Base-by-base conservation (phyloP, 148 eudicot species). In the Nepenthes gracilis region DNA sequence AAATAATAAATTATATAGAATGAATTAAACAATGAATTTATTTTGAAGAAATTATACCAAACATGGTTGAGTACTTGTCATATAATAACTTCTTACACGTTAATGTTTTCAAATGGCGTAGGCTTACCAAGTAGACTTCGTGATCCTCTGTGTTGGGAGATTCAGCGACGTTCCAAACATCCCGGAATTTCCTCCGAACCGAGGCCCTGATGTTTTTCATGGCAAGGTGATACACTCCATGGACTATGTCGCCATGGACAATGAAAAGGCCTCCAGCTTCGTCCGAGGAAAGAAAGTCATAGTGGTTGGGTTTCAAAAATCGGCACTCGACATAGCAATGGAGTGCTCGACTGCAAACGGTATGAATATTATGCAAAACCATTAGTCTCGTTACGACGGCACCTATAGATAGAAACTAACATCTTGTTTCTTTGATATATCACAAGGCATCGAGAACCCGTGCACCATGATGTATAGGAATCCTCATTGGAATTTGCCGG, bases 401-500 rank as follows among this genome's bases (percentile, higher is more conserved):
- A 3, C 45, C 45, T 40, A 0, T 40, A 40, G 8, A 3, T 40
- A 0, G 4, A 4, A 49, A 49, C 15, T n/a, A 45, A 45, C 48
- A 6, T 47, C 15, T 34, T 48, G 2, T 12, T 10, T 48, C 53
- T 9, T 55, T 7, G 2, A 9, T 7, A 33, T 66, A 60, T 33
- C 64, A 23, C 23, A 23, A 87, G 95, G 81, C 58, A 61, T 63
- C n/a, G 76, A 74, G 11, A 32, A 73, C 66, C 96, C 96, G 14
- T 83, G 86, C 47, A 77, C 83, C 0, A 57, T 85, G 35, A 61
- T 89, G 53, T 78, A 74, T 45, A 74, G 85, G 54, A 85, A 75
- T 1, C 76, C 71, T 6, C 82, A 78, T 53, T 89, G 96, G 96
- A 70, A 67, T 58, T 7, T 85, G 2, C 84, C 90, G 0, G 85